Evolutionary conservation across 306 rosid genomes (phyloP).

Genomic region (Vigna nakashimae): DNA sequence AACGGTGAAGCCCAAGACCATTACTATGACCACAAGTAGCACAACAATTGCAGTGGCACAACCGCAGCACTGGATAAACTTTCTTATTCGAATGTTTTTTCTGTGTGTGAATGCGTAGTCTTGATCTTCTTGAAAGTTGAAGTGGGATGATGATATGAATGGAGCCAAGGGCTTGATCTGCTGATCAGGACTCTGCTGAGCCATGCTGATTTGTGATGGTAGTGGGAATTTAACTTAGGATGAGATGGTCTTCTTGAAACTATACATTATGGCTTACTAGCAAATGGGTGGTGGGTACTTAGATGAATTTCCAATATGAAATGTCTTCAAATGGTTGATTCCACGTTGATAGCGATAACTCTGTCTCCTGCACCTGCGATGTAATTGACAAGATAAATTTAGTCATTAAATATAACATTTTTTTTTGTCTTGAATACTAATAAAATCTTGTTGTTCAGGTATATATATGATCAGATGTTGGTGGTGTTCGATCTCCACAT

Average conservation of each 20-base stretch:
- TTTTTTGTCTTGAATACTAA: too few relatives aligned
- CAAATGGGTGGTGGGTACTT: not conserved
- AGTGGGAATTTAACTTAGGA: not conserved
- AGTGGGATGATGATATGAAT: conserved; percentile 32
- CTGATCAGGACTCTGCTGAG: conserved; percentile 21
- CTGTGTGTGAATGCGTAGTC: not conserved
- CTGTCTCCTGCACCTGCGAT: not conserved
- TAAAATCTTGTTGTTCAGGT: too few relatives aligned
- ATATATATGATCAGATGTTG: too few relatives aligned
- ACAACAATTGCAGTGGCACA: conserved; percentile 54
- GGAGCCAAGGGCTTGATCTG: conserved; percentile 50
- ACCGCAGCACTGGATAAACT: conserved; percentile 40
- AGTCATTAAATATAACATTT: not conserved
- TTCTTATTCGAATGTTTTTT: conserved; percentile 11
- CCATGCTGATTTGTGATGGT: conserved; percentile 31
- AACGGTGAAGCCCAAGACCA: conserved; percentile 58
- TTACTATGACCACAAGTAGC: conserved; percentile 43
- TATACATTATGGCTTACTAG: not conserved
- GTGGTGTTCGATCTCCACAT: too few relatives aligned
- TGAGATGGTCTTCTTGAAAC: not conserved
- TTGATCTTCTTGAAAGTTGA: conserved; percentile 16
- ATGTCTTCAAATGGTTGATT: conserved; percentile 11
- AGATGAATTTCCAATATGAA: not conserved
- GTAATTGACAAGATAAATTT: not conserved
- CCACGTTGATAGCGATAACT: conserved; percentile 15